Base-by-base conservation (phyloP, 768 basidiomycete genomes). In the Mycena rebaudengoi region DNA sequence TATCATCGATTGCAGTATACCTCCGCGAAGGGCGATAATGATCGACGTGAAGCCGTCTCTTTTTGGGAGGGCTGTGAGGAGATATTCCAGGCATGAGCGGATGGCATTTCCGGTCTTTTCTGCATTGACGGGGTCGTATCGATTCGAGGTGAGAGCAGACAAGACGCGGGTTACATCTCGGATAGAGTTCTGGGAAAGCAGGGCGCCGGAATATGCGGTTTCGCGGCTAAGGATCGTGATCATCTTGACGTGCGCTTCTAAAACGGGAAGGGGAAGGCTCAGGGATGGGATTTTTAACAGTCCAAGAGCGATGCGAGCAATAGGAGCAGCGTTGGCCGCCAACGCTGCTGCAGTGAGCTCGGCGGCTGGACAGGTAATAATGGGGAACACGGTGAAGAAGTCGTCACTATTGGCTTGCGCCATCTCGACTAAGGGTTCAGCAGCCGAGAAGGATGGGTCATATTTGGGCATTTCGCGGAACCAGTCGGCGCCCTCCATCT, bases 101-200 rank as follows among this genome's bases (percentile, higher is more conserved):
- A 57, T 57, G 21, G 33, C 45, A 13, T 44, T 11, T 25, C 3
- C 23, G 30, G 20, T 41, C 4, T 16, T 14, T 25, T 13, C 21
- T 6, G 44, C 41, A 14, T 29, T 32, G 11, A 3, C 29, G 14
- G 54, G 4, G 16, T 35, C 30, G 23, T 56, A 56, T 2, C 20
- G 4, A 20, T 7, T 10, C 21, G 14, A 21, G 7, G 33, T 48
- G 5, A 57, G 28, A 0, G 46, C 44, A 21, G 23, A 2, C 10
- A 57, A 45, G 20, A 26, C 13, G 3, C 45, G 44, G 14, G 44
- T 39, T 12, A 57, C 33, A 18, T 48, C 18, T 5, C 44, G 44
- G 20, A 57, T 29, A n/a, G 56, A 57, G 25, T 57, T 21, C 13
- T 57, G 56, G 21, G 44, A 30, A n/a, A 46, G 33, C 16, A 45